Evolutionary conservation across 257 asterid species (phyloP).

Genomic region (Solanum infundibuliforme): DNA sequence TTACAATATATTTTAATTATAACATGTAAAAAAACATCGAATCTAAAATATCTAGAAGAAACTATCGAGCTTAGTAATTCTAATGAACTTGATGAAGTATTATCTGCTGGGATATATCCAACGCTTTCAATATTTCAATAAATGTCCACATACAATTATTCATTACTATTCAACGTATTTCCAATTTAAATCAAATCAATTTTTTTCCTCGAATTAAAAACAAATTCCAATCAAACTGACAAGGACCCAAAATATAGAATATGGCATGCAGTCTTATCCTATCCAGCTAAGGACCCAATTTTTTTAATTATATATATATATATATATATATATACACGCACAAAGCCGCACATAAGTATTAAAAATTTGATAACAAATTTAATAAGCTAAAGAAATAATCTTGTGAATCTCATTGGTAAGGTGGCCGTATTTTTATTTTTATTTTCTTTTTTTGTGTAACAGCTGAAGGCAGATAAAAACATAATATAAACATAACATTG

Average conservation of each 20-base stretch:
- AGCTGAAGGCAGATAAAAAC: background rate
- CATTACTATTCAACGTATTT: background rate
- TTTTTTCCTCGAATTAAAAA: background rate
- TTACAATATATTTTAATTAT: background rate
- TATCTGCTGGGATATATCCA: background rate
- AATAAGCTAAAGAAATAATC: background rate
- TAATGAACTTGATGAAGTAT: background rate
- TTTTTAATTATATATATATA: no score
- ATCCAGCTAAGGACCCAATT: background rate
- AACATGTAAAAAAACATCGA: background rate
- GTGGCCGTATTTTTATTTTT: background rate
- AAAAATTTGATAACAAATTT: background rate
- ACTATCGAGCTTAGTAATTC: background rate
- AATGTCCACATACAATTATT: background rate
- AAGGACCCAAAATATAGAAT: background rate
- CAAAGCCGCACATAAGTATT: background rate
- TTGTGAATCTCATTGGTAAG: background rate
- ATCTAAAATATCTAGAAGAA: background rate
- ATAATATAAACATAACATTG: background rate
- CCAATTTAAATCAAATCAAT: background rate
- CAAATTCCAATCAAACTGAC: background rate
- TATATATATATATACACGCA: background rate
- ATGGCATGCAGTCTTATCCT: background rate
- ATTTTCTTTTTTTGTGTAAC: background rate
- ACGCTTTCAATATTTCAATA: background rate